Conservation (phyloP, 2,329 filamentous ascomycete species). For the Cyanodermella asteris region DNA sequence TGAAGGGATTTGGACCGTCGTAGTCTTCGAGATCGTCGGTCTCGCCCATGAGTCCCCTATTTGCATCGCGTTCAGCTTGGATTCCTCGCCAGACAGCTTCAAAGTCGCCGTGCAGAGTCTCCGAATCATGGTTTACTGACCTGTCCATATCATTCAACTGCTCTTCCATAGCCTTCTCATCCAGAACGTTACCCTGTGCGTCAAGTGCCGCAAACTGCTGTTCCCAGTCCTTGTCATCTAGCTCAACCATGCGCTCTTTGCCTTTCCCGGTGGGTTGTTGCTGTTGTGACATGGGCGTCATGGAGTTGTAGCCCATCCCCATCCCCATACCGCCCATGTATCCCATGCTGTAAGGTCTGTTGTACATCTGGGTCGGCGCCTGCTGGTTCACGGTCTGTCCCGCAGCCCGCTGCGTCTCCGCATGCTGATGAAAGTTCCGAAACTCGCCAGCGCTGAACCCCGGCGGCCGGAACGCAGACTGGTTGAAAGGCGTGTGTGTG, state of each 20-base stretch:
- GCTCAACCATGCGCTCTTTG: constrained; percentile 62
- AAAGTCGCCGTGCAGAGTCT: constrained; percentile 66
- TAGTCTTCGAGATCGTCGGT: constrained; percentile 35
- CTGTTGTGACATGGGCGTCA: constrained; percentile 32
- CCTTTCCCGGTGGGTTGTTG: no score
- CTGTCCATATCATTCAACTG: constrained; percentile 80
- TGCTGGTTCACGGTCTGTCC: no score
- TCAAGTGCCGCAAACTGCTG: constrained; percentile 86
- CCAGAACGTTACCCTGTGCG: constrained; percentile 29
- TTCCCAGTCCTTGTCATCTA: constrained; percentile 89
- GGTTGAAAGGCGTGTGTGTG: no score
- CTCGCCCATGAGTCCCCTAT: constrained; percentile 40
- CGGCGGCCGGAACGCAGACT: constrained; percentile 42
- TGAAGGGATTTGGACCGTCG: constrained; percentile 37
- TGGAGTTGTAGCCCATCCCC: constrained; percentile 32
- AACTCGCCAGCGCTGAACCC: constrained; percentile 72
- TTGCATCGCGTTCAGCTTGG: constrained; percentile 22
- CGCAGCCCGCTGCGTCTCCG: no score
- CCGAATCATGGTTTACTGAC: constrained; percentile 53
- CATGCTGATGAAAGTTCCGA: constrained; percentile 62
- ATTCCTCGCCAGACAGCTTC: constrained; percentile 45
- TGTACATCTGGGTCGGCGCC: no score
- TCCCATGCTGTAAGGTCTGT: no score
- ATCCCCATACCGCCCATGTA: no score
- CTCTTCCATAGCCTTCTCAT: constrained; percentile 50